Evolutionary conservation across 1,284 basidiomycete species (phyloP).

Genomic region (Ceratobasidium sp.): DNA sequence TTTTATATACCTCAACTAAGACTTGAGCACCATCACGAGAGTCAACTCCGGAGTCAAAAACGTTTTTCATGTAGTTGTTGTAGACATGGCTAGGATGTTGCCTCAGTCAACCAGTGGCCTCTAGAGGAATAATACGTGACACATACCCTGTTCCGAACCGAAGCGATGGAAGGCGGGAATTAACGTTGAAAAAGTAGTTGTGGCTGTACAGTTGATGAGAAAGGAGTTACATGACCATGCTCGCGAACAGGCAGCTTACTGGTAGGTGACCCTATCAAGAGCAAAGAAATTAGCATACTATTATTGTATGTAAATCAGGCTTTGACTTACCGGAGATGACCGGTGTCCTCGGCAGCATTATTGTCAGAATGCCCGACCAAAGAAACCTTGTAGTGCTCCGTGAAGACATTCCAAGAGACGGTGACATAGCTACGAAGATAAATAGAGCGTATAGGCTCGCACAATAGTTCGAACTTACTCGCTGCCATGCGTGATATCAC

Average conservation of each 20-base stretch:
- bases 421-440: too few species aligned
- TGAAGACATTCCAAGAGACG: constrained; percentile 41
- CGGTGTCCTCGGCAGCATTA: constrained; percentile 8
- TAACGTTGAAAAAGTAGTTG: not conserved
- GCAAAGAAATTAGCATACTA: not conserved
- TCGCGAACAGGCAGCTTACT: constrained; percentile 13
- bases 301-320: not conserved
- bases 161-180: constrained; percentile 1
- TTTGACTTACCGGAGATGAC: constrained; percentile 27
- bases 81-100: not conserved
- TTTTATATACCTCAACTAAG: constrained; percentile 42
- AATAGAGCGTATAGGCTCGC: too few species aligned
- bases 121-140: not conserved
- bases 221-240: not conserved
- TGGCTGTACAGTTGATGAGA: not conserved
- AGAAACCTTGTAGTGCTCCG: constrained; percentile 46
- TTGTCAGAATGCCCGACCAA: constrained; percentile 3
- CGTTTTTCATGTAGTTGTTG: constrained; percentile 38
- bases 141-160: constrained; percentile 35
- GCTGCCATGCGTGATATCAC: constrained; percentile 18
- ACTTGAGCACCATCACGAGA: constrained; percentile 44
- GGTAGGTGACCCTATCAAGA: constrained; percentile 37
- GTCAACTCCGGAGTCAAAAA: constrained; percentile 37
- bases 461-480: too few species aligned
- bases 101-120: not conserved